Percentiles rank a stretch among this genome's conserved stretches.
Conservation (phyloP, 2,329 filamentous ascomycete species). For the Penicillium crustosum region DNA sequence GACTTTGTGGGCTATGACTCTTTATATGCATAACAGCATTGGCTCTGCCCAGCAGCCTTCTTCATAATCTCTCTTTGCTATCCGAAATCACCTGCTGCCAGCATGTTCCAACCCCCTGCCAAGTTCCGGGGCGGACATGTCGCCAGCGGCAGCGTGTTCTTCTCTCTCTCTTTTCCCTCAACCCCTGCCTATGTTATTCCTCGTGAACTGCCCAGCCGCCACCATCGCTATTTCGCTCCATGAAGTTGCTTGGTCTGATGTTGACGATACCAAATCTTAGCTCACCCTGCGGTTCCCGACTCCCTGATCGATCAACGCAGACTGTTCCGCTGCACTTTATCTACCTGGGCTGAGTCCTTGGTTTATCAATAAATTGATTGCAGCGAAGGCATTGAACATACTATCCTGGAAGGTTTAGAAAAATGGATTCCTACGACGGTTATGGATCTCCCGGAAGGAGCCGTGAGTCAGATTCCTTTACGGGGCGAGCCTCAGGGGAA, state of each 20-base stretch:
- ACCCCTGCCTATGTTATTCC: conserved; percentile 24
- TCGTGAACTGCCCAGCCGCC: conserved; percentile 25
- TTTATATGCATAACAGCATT: conserved; percentile 13
- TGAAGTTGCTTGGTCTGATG: conserved; percentile 35
- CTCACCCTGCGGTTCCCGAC: conserved; percentile 22
- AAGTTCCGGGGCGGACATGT: conserved; percentile 14
- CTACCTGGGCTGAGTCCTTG: neutral
- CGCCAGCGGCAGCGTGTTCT: conserved; percentile 20
- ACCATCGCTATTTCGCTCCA: conserved; percentile 23
- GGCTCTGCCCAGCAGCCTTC: conserved; percentile 18
- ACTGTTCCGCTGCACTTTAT: neutral
- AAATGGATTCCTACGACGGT: conserved; percentile 51
- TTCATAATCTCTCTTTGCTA: conserved; percentile 22
- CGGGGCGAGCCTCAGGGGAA: conserved; percentile 37
- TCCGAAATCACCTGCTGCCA: conserved; percentile 13
- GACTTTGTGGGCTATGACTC: conserved; percentile 22
- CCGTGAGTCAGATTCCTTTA: conserved; percentile 43
- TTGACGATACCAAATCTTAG: conserved; percentile 42
- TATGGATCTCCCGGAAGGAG: conserved; percentile 47
- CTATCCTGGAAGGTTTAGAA: neutral
- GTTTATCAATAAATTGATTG: neutral
- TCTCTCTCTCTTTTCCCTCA: conserved; percentile 23
- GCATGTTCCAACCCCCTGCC: conserved; percentile 17
- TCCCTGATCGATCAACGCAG: conserved; percentile 1
- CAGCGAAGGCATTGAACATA: conserved; percentile 1